Evolutionary conservation across 257 asterid species (phyloP).

Genomic region (Solanum virginianum): DNA sequence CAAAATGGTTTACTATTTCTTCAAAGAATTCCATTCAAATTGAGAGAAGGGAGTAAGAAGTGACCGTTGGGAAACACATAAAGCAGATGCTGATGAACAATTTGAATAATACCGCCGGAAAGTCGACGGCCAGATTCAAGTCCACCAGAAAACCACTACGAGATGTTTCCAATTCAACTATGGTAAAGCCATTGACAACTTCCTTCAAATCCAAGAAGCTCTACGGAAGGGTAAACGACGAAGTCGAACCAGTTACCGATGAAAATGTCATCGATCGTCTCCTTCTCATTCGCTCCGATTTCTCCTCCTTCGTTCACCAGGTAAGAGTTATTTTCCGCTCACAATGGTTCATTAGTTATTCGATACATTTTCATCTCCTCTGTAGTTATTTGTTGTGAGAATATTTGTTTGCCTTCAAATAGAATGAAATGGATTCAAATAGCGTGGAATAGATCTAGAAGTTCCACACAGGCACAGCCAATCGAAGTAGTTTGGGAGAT

Average conservation of each 20-base stretch:
- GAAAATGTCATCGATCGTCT: conserved; percentile 46
- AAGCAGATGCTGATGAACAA: neutral
- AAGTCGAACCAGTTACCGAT: conserved; percentile 3
- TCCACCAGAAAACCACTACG: neutral
- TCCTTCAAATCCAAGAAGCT: conserved; percentile 7
- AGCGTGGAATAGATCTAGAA: neutral
- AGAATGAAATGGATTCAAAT: neutral
- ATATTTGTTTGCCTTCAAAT: neutral
- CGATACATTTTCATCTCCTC: neutral
- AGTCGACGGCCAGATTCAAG: neutral
- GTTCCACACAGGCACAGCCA: neutral
- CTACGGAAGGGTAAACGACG: neutral
- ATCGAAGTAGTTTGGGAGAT: neutral
- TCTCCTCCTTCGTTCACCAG: conserved; percentile 49
- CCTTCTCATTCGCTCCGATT: conserved; percentile 57
- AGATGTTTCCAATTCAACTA: neutral
- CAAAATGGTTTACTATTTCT: no score
- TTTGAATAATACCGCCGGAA: neutral
- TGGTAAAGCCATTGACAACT: conserved; percentile 7
- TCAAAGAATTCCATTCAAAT: neutral
- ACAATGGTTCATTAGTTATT: neutral
- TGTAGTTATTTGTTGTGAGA: neutral
- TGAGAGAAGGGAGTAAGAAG: neutral
- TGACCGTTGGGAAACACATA: neutral
- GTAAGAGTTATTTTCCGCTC: conserved; percentile 5